These are phyloP conservation scores for Termitomyces sp. DNA, from an alignment of 768 basidiomycete genomes.

Conservation along the genomic window DNA sequence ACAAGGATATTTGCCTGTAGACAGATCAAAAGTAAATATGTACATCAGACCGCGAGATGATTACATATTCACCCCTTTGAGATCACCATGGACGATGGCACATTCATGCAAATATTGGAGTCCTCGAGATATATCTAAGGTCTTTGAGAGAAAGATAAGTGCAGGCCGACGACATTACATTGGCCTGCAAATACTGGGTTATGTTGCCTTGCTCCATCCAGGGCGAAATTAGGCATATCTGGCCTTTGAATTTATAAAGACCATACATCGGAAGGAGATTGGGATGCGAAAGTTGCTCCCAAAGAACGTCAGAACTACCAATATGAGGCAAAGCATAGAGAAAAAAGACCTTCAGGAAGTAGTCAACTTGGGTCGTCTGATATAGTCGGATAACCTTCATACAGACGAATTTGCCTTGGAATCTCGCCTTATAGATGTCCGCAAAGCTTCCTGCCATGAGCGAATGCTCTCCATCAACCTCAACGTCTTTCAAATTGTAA, in stretches of 20 bases:
- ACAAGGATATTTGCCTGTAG: neutral
- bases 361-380: neutral
- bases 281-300: neutral
- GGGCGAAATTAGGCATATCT: slow-evolving; percentile 29
- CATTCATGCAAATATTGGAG: slow-evolving; percentile 23
- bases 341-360: neutral
- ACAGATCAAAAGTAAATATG: neutral
- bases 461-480: neutral
- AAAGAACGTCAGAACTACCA: neutral
- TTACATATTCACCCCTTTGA: slow-evolving; percentile 19
- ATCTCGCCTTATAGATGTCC: neutral
- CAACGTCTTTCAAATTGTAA: neutral
- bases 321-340: neutral
- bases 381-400: neutral
- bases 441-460: slow-evolving; percentile 1
- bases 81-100: slow-evolving; percentile 27
- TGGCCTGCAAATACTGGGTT: slow-evolving; percentile 23
- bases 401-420: neutral
- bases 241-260: no score
- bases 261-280: no score
- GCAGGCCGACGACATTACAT: slow-evolving; percentile 2
- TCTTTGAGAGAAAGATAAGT: neutral
- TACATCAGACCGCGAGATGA: neutral
- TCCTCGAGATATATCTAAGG: slow-evolving; percentile 22
- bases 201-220: slow-evolving; percentile 23